Evolutionary conservation across 495 filamentous ascomycete species (phyloP), one percentile per base, ranked within the genome.

Genomic region (Podospora pseudocomata): DNA sequence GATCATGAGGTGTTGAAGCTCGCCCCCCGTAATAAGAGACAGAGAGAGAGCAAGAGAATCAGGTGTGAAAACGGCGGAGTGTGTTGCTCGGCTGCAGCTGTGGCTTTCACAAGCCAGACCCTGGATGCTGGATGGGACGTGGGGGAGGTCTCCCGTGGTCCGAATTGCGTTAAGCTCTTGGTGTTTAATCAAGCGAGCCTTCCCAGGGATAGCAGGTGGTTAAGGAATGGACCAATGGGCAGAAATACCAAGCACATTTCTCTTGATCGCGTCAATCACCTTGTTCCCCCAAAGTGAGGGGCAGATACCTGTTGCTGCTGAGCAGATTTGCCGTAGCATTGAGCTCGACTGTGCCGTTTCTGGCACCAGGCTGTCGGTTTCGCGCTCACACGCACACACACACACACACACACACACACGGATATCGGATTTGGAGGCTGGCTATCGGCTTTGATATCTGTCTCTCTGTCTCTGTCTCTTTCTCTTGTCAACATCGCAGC

Each of bases 121-220:
- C 23, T 26, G 55, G 39, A 18, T 49, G 15, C 39, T 49, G 39
- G 39, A 11, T 49, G 9, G 39, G 39, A 16, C 55, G 55, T 58
- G 55, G 55, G 55, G 55, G 55, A 19, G 23, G 55, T 49, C 2
- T 20, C 55, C 55, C 18, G 55, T 58, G 55, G 55, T 58, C 55
- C 55, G 55, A 58, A 58, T 58, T 9, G 55, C 55, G 55, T 58
- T 58, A 20, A 58, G 55, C n/a, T 19, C 55, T 11, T 20, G 19
- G 7, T 63, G 39, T 53, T 63, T 28, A 28, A 19, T 63, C 61
- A 63, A 60, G 28, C 34, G 19, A 60, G 65, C 65, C 44, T 60
- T 58, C 56, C 65, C 56, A 32, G 61, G 65, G 55, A 60, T 23
- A 57, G 65, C 39, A 67, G 65, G 65, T 67, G 65, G 19, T 49